phyloP scores from a whole-genome alignment of 768 basidiomycete species.

The Sistotremastrum suecicum region DNA sequence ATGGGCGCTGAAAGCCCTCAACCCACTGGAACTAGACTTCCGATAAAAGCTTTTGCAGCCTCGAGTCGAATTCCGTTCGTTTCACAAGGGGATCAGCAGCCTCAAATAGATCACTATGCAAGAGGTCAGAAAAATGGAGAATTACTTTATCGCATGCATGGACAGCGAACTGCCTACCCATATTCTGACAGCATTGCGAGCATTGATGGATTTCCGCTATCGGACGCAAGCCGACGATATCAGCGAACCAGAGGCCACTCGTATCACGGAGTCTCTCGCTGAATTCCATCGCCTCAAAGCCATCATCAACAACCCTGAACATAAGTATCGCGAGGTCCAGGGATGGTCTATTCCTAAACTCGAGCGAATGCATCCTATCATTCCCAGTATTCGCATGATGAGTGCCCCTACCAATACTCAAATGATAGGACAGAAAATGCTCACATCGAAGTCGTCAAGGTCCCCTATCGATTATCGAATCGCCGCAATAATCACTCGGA shows the following conservation, averaged over 20 bases:
- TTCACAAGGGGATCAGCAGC: conserved; percentile 22
- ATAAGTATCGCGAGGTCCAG: conserved; percentile 7
- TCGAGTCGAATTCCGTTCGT: conserved; percentile 22
- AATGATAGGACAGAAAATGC: conserved; percentile 21
- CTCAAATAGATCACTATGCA: conserved; percentile 28
- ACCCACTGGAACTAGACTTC: conserved; percentile 21
- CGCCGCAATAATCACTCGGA: conserved; percentile 22
- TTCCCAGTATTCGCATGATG: conserved; percentile 2
- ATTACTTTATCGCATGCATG: conserved; percentile 21
- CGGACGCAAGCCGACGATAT: conserved; percentile 19
- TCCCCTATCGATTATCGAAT: conserved; percentile 12
- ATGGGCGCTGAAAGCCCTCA: conserved; percentile 23
- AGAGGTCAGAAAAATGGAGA: conserved; percentile 24
- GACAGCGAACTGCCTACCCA: conserved; percentile 16
- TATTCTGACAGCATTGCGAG: conserved; percentile 20
- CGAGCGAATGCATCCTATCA: conserved; percentile 22
- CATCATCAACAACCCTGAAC: conserved; percentile 12
- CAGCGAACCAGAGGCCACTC: not conserved
- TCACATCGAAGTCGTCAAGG: conserved; percentile 20
- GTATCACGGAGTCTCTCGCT: too few relatives aligned
- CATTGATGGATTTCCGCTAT: conserved; percentile 24
- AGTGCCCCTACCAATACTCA: conserved; percentile 23
- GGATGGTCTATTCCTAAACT: conserved; percentile 31
- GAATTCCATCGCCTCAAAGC: conserved; percentile 13
- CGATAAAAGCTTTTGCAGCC: conserved; percentile 23